These are phyloP conservation scores for Plantago elongata DNA, from an alignment of 257 asterid species.

Conservation along the genomic window DNA sequence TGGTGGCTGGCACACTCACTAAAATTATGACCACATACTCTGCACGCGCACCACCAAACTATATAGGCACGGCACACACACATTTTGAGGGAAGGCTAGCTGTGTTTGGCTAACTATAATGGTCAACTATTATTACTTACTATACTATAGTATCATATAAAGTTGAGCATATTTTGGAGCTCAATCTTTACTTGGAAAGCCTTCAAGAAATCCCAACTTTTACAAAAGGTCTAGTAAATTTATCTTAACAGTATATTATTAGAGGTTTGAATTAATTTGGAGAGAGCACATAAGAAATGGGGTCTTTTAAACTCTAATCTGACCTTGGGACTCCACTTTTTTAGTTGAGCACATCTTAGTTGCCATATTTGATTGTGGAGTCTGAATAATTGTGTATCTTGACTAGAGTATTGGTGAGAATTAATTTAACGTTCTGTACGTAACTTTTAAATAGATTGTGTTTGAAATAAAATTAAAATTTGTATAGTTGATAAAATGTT, in stretches of 20 bases:
- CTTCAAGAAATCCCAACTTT: constrained; percentile 32
- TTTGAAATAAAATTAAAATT: too few species aligned
- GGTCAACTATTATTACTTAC: constrained; percentile 22
- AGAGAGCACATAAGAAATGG: not conserved
- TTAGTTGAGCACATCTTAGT: not conserved
- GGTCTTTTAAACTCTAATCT: not conserved
- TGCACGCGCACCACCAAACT: constrained; percentile 86
- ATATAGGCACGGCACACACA: not conserved
- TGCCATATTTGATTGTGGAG: not conserved
- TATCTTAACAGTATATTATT: constrained; percentile 7
- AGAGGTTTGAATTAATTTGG: not conserved
- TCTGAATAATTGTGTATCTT: not conserved
- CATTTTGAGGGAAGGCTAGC: not conserved
- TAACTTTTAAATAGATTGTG: too few species aligned
- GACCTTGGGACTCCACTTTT: not conserved
- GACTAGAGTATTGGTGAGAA: not conserved
- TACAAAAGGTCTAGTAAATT: constrained; percentile 40
- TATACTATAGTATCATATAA: constrained; percentile 13
- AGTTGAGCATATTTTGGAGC: constrained; percentile 13
- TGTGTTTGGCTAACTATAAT: constrained; percentile 5
- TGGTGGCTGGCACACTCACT: constrained; percentile 54
- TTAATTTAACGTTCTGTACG: too few species aligned
- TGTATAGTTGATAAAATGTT: too few species aligned
- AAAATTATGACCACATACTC: constrained; percentile 51
- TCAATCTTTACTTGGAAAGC: constrained; percentile 38